Conservation (phyloP, 148 eudicot genomes). For the Rhododendron ferrugineum region DNA sequence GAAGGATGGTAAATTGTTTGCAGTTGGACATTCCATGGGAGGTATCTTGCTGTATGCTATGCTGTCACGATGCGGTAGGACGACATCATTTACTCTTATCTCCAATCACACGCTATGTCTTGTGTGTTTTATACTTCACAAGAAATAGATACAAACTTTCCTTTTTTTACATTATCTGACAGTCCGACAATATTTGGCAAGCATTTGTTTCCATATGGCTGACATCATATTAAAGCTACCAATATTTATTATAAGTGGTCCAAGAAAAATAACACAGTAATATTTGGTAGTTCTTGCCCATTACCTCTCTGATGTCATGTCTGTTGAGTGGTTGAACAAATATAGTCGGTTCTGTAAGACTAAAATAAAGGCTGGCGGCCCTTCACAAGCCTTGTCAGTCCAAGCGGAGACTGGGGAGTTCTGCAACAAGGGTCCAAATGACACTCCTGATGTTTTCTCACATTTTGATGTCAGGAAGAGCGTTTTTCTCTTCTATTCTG, state of each 20-base stretch:
- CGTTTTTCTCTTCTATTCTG: not conserved
- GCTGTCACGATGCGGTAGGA: constrained; percentile 75
- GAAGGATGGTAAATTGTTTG: constrained; percentile 76
- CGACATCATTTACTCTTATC: constrained; percentile 1
- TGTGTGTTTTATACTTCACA: not conserved
- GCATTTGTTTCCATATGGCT: not conserved
- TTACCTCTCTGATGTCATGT: not conserved
- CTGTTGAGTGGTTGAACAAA: not conserved
- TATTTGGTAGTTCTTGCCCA: not conserved
- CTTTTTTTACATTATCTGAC: not conserved
- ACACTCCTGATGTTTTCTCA: not conserved
- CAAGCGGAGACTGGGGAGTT: not conserved
- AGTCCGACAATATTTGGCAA: not conserved
- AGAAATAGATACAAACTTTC: not conserved
- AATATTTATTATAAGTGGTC: not conserved
- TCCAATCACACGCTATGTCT: not conserved
- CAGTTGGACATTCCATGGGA: constrained; percentile 99
- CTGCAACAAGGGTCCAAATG: not conserved
- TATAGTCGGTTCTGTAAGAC: not conserved
- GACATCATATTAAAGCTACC: not conserved
- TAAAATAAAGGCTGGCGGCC: not conserved
- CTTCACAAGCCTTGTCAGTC: not conserved
- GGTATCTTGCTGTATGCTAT: constrained; percentile 92
- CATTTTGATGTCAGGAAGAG: not conserved
- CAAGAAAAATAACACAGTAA: not conserved